These are phyloP conservation scores for Galeopsis tetrahit DNA, from an alignment of 257 asterid species.

Conservation along the genomic window DNA sequence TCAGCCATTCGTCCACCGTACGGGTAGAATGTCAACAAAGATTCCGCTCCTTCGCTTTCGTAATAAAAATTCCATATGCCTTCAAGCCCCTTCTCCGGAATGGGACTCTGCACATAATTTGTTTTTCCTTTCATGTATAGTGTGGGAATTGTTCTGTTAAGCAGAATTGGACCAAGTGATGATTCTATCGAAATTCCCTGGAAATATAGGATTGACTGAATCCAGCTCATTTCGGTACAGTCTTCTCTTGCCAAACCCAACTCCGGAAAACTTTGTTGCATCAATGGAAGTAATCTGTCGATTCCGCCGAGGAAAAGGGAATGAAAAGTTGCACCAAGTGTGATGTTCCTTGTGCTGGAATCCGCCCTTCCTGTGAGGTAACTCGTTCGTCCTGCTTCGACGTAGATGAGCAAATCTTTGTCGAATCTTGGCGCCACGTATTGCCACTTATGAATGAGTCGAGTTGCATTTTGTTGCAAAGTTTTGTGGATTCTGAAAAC, in stretches of 20 bases:
- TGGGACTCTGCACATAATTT: not conserved
- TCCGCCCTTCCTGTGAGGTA: not conserved
- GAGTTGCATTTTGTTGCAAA: not conserved
- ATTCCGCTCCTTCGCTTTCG: not conserved
- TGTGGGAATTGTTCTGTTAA: not conserved
- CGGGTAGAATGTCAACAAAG: not conserved
- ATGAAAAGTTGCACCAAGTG: not conserved
- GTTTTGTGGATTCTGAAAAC: not conserved
- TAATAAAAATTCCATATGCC: not conserved
- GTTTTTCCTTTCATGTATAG: not conserved
- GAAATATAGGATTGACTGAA: not conserved
- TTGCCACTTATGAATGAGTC: not conserved
- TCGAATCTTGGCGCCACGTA: not conserved
- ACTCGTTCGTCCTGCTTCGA: not conserved
- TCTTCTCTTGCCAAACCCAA: slow-evolving; percentile 5
- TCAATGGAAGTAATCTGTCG: not conserved
- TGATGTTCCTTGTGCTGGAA: not conserved
- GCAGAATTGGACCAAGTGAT: not conserved
- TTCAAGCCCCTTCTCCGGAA: not conserved
- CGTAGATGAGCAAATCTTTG: not conserved
- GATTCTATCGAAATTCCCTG: not conserved
- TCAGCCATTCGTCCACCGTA: not conserved
- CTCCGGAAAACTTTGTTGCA: not conserved
- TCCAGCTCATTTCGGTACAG: slow-evolving; percentile 1
- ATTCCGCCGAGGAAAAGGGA: not conserved